Conservation (phyloP, 192 early-diverging fungal species). For the Pilaira anomala region DNA sequence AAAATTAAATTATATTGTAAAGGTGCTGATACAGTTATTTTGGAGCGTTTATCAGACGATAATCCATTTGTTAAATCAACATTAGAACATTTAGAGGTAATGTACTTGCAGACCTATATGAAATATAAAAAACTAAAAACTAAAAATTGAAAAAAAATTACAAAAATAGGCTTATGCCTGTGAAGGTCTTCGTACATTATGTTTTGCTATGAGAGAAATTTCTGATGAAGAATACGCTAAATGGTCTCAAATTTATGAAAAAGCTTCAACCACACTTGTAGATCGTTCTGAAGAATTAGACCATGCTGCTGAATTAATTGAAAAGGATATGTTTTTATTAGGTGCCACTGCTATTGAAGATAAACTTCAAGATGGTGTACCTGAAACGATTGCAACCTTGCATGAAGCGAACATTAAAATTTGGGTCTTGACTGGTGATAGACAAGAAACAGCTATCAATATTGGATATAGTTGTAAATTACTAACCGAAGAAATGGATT, state of each 20-base stretch:
- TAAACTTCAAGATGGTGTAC: constrained; percentile 94
- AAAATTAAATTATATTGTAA: constrained; percentile 86
- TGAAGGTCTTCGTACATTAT: constrained; percentile 89
- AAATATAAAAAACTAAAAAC: constrained; percentile 24
- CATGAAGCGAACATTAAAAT: constrained; percentile 89
- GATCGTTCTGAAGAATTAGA: constrained; percentile 81
- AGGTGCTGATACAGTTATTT: constrained; percentile 93
- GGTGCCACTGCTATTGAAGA: constrained; percentile 97
- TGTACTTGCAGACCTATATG: no score
- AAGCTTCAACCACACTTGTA: constrained; percentile 78
- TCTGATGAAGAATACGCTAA: constrained; percentile 74
- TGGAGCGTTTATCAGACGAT: constrained; percentile 71
- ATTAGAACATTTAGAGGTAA: constrained; percentile 69
- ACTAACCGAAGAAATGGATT: constrained; percentile 88
- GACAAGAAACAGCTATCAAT: constrained; percentile 97
- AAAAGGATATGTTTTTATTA: constrained; percentile 79
- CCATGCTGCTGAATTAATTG: constrained; percentile 85
- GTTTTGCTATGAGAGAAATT: constrained; percentile 85
- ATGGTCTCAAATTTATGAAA: constrained; percentile 76
- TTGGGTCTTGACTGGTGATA: constrained; percentile 96
- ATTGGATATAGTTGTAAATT: constrained; percentile 93
- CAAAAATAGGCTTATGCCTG: constrained; percentile 62
- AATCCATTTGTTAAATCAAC: constrained; percentile 68
- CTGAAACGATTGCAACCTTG: constrained; percentile 90
- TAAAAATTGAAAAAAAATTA: constrained; percentile 6